Evolutionary conservation across 1,139 yeast genomes (phyloP), one percentile per base, ranked within the genome.

Genomic region (Geotrichum bryndzae): DNA sequence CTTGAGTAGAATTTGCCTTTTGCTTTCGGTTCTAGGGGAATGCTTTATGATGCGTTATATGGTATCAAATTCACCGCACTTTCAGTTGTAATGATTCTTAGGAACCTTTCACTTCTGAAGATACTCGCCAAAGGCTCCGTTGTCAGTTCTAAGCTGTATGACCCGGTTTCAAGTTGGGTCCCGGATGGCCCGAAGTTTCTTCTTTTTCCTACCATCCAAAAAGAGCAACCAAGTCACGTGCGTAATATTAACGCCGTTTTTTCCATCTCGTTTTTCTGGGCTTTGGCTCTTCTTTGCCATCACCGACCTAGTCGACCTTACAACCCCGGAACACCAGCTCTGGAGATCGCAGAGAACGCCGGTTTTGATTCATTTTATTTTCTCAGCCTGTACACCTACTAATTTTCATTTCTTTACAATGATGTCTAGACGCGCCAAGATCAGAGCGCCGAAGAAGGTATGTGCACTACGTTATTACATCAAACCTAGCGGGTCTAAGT

Each of bases 361-460:
- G n/a, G 48, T n/a, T 6, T 23, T 23, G 25, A 41, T n/a, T 41
- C 5, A n/a, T 7, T 15, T 41, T 15, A 15, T 18, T 7, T 2
- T 4, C 2, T 15, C 5, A n/a, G n/a, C 13, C 13, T n/a, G 22
- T 3, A 35, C n/a, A 35, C 4, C n/a, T 13, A 35, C n/a, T 15
- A 13, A 6, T 11, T 13, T 1, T 4, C n/a, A 4, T n/a, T 13
- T 15, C 6, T 13, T 18, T n/a, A 41, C 8, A 15, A 41, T 41
- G 48, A 41, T 41, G 48, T 41, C 67, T 31, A 60, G 82, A 66
- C 76, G 84, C 68, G 80, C 87, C 51, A 86, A 84, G 71, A 89
- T 90, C 66, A 81, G 91, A 66, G 89, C 95, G 0, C 96, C 96
- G 1, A 79, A 85, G 58, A 83, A 82, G 70, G 81, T 83, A 59